phyloP scores from a whole-genome alignment of 1,139 yeast genomes.

The Nematodospora anomalae region DNA sequence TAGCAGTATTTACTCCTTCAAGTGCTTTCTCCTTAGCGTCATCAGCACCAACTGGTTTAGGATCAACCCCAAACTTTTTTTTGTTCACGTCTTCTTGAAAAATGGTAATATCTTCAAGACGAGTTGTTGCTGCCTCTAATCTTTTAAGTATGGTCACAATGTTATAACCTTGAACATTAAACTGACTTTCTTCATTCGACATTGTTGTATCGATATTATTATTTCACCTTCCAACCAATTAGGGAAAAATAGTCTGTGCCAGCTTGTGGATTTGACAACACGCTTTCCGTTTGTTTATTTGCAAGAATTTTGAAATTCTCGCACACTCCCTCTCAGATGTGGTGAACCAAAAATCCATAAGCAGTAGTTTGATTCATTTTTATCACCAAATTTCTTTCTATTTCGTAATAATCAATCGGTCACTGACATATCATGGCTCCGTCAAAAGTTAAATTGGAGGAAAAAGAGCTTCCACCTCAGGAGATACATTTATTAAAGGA shows the following conservation, averaged over 20 bases:
- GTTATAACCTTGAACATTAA: constrained; percentile 76
- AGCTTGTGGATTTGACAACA: no score
- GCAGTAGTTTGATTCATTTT: no score
- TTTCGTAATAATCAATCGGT: neutral
- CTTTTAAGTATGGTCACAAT: constrained; percentile 79
- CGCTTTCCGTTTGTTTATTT: no score
- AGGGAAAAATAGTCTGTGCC: no score
- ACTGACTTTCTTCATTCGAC: constrained; percentile 53
- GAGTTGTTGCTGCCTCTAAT: constrained; percentile 89
- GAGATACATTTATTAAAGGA: constrained; percentile 52
- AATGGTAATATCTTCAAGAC: constrained; percentile 85
- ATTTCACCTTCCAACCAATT: no score
- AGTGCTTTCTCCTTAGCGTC: constrained; percentile 5
- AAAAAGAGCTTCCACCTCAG: constrained; percentile 47
- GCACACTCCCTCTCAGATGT: no score
- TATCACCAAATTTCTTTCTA: neutral
- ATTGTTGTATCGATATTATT: constrained; percentile 13
- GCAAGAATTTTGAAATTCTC: neutral
- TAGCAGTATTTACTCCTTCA: neutral
- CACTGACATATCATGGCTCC: constrained; percentile 18
- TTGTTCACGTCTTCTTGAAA: constrained; percentile 59
- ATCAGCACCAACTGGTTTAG: constrained; percentile 12
- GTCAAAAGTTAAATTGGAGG: constrained; percentile 22
- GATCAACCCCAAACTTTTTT: constrained; percentile 14
- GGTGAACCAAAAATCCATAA: no score